Conservation (phyloP, 2,329 filamentous ascomycete species). For the Helicocarpus griseus region DNA sequence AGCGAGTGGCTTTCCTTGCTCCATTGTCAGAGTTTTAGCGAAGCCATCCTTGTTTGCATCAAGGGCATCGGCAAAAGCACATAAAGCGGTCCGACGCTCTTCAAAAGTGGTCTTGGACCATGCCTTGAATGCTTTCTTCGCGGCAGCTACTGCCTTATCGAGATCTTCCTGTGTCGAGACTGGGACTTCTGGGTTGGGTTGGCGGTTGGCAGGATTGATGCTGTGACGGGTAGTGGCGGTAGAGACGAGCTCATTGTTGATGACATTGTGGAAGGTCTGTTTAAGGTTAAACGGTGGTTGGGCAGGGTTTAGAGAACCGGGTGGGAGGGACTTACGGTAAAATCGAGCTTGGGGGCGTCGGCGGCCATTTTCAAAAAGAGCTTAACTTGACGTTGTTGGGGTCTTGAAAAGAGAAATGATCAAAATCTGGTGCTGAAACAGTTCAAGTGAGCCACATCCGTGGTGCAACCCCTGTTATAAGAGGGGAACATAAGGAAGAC, state of each 20-base stretch:
- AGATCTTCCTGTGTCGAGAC: slow-evolving; percentile 33
- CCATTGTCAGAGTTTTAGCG: slow-evolving; percentile 35
- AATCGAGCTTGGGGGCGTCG: no score
- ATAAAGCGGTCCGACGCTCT: slow-evolving; percentile 34
- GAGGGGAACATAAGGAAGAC: no score
- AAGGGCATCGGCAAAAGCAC: slow-evolving; percentile 34
- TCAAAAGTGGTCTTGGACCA: slow-evolving; percentile 38
- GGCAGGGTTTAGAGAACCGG: no score
- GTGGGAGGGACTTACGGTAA: no score
- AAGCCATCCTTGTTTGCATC: slow-evolving; percentile 35
- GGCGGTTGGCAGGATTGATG: slow-evolving; percentile 37
- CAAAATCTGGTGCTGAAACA: no score
- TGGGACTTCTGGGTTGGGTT: slow-evolving; percentile 38
- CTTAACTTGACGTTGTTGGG: no score
- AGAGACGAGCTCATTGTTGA: slow-evolving; percentile 33
- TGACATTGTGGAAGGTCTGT: slow-evolving; percentile 40
- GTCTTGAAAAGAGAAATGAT: no score
- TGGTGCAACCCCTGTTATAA: no score
- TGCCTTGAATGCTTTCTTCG: slow-evolving; percentile 36
- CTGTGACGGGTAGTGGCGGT: slow-evolving; percentile 28
- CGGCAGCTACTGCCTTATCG: slow-evolving; percentile 38
- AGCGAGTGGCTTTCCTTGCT: slow-evolving; percentile 41
- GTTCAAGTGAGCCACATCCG: no score
- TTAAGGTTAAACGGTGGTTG: no score
- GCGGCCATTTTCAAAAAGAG: no score